Conservation (phyloP, 768 basidiomycete species). For the Tricholoma hemisulphureum region DNA sequence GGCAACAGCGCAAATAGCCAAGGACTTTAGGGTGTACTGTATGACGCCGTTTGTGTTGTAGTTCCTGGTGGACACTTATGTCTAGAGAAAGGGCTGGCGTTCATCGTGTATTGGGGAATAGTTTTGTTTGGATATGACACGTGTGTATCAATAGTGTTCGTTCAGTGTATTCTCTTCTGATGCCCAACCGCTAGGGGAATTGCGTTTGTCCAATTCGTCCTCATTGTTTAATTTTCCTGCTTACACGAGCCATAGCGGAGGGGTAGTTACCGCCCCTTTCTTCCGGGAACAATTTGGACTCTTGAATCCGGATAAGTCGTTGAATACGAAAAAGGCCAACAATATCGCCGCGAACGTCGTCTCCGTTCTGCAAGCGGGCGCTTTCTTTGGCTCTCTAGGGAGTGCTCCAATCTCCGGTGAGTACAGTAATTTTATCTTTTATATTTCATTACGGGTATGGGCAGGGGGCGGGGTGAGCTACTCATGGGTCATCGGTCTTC, state of each 20-base stretch:
- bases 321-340: neutral
- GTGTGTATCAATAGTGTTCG: conserved; percentile 10
- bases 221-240: neutral
- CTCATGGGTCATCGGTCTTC: too few species aligned
- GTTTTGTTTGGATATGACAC: conserved; percentile 26
- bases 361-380: conserved; percentile 5
- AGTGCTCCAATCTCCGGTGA: conserved; percentile 2
- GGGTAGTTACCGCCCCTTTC: conserved; percentile 12
- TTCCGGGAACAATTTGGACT: conserved; percentile 3
- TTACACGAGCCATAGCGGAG: conserved; percentile 9
- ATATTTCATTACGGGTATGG: too few species aligned
- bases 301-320: neutral
- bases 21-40: neutral
- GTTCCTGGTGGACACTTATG: neutral
- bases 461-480: neutral
- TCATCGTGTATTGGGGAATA: conserved; percentile 25
- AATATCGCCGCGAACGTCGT: conserved; percentile 2
- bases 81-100: conserved; percentile 21
- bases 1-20: neutral
- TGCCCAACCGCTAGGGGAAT: conserved; percentile 15
- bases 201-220: conserved; percentile 12
- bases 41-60: neutral
- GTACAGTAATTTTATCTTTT: neutral
- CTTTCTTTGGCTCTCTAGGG: conserved; percentile 1
- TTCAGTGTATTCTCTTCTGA: neutral